A percentile compares a stretch with the other conserved stretches of the same genome.
These are phyloP conservation scores for Bonia amplexicaulis DNA, from an alignment of 176 grass and related monocot genomes.

Conservation along the genomic window DNA sequence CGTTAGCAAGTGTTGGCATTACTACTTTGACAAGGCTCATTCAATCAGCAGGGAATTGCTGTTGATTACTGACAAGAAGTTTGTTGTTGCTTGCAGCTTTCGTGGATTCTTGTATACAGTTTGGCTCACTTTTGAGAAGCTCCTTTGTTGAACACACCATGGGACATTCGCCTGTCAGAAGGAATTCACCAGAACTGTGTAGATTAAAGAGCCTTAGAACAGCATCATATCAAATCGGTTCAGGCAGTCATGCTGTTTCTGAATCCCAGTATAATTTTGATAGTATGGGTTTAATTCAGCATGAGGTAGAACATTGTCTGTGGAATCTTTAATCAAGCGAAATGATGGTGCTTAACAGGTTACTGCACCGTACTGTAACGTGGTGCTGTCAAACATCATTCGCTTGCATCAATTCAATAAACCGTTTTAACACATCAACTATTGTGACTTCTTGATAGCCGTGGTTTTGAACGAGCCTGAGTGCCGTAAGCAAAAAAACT, in stretches of 20 bases:
- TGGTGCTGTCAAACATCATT: background rate
- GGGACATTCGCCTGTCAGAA: background rate
- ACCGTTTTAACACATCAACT: background rate
- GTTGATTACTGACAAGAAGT: background rate
- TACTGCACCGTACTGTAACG: background rate
- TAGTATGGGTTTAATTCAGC: constrained; percentile 22
- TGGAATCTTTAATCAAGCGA: background rate
- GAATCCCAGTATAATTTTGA: constrained; percentile 35
- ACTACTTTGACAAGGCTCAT: background rate
- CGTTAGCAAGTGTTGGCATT: background rate
- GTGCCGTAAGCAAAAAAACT: too few relatives aligned
- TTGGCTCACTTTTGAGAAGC: constrained; percentile 78
- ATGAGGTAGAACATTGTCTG: background rate
- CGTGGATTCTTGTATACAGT: constrained; percentile 88
- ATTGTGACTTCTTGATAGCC: background rate
- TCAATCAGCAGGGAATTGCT: background rate
- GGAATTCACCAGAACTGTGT: background rate
- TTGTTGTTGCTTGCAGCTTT: constrained; percentile 55
- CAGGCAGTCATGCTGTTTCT: constrained; percentile 9
- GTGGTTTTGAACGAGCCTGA: background rate
- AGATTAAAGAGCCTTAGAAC: constrained; percentile 33
- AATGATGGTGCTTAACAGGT: background rate
- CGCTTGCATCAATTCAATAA: background rate
- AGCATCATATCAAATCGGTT: constrained; percentile 23
- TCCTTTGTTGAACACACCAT: constrained; percentile 11